Base-by-base conservation (phyloP, 805 yeast species). In the Candida quercuum region DNA sequence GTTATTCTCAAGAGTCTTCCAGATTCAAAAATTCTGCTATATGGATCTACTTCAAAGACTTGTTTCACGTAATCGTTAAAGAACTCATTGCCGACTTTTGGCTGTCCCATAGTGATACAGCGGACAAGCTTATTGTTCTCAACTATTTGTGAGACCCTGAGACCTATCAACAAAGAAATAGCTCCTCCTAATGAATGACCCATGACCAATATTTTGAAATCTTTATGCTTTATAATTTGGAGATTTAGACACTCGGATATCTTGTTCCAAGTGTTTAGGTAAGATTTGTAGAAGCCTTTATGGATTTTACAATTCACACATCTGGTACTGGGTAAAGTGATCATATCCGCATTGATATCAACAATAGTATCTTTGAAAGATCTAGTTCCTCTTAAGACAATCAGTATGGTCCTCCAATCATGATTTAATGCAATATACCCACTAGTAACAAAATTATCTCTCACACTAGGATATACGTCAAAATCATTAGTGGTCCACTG, bases 151-250 rank as follows among this genome's bases (percentile, higher is more conserved):
- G 31, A 22, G 1, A 39, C 20, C 19, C 36, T 43, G 15, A 48
- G 32, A 1, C 47, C 33, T 10, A 49, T 17, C 11, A 54, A 33
- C 6, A 47, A 30, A 1, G 56, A 43, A 1, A 54, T 39, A 5
- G 57, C 54, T 25, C 57, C 59, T 13, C 59, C 59, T 37, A 54
- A 36, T 1, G 59, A 54, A 28, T 54, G 59, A 5, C 59, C 59
- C 45, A 52, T 37, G 9, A 52, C 35, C 2, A 26, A 7, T 2
- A 54, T 34, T 22, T 40, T 27, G 19, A 46, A 51, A 11, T 37
- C 36, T 4, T 43, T 40, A 15, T 24, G 36, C 3, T 15, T 4
- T 3, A 46, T 12, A 4, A 25, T 18, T 13, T 31, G 21, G 9
- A 41, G 33, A 13, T 37, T 31, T 10, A 35, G 10, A 7, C 5